Percentiles rank a stretch among this genome's conserved stretches.
phyloP scores from a whole-genome alignment of 2,329 filamentous ascomycete genomes.

The Xylariaceae sp. region DNA sequence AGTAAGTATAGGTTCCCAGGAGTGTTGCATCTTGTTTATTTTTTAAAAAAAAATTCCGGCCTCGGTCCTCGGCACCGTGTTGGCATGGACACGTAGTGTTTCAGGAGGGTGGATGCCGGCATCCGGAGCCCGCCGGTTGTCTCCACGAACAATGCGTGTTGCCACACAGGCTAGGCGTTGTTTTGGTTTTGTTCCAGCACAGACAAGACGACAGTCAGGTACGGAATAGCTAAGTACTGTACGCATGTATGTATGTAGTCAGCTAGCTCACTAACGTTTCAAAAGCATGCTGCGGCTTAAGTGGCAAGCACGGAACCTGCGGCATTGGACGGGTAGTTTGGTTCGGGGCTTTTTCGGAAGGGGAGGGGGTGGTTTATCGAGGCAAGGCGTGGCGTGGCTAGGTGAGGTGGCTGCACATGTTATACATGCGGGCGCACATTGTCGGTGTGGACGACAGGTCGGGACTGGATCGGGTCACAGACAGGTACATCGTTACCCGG shows the following conservation, averaged over 20 bases:
- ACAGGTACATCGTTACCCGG: not conserved
- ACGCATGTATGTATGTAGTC: too few species aligned
- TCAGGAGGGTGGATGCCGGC: not conserved
- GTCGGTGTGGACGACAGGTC: not conserved
- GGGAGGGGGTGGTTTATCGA: not conserved
- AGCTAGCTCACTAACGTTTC: too few species aligned
- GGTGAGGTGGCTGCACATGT: not conserved
- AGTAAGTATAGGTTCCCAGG: too few species aligned
- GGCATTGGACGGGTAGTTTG: not conserved
- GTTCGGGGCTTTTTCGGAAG: not conserved
- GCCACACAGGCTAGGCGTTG: too few species aligned
- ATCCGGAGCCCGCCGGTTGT: not conserved
- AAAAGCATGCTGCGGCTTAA: too few species aligned
- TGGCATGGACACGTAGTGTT: not conserved
- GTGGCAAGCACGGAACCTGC: too few species aligned
- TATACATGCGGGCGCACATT: not conserved
- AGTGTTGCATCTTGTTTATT: too few species aligned
- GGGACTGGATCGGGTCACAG: not conserved
- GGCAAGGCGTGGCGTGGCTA: too few species aligned
- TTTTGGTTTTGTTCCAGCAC: too few species aligned
- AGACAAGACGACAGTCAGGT: too few species aligned
- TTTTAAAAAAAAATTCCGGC: not conserved
- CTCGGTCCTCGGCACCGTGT: not conserved
- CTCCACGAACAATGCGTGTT: too few species aligned
- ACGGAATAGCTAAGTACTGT: too few species aligned